Evolutionary conservation across 208 protist species (phyloP).

Genomic region (Sergeia podlipaevii): DNA sequence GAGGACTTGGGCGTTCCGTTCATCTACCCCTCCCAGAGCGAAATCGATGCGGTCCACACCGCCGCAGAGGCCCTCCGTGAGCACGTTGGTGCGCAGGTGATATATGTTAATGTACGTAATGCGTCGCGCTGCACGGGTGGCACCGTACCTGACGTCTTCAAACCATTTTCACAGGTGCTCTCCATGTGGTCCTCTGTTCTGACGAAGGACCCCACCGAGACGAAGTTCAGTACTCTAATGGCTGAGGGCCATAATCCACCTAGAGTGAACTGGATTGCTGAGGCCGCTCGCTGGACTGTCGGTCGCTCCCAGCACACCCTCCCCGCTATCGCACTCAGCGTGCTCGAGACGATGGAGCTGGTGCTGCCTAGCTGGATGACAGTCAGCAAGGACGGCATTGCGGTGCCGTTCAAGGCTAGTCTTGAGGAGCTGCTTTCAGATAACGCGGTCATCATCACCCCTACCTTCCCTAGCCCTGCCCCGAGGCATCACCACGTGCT

Average conservation of each 20-base stretch:
- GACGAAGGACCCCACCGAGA: conserved; percentile 56
- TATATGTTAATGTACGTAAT: conserved; percentile 69
- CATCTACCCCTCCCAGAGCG: conserved; percentile 37
- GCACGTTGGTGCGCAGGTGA: conserved; percentile 56
- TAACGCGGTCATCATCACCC: conserved; percentile 67
- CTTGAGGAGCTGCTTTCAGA: conserved; percentile 61
- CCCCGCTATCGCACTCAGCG: conserved; percentile 62
- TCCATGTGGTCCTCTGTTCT: conserved; percentile 67
- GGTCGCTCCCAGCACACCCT: conserved; percentile 77
- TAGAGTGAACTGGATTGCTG: conserved; percentile 48
- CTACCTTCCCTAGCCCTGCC: conserved; percentile 67
- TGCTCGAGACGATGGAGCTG: conserved; percentile 49
- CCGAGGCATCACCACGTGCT: conserved; percentile 68
- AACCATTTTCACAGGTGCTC: conserved; percentile 50
- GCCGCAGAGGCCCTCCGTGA: conserved; percentile 49
- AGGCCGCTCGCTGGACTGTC: conserved; percentile 50
- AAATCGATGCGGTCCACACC: conserved; percentile 55
- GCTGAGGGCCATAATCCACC: conserved; percentile 26
- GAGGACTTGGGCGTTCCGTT: conserved; percentile 69
- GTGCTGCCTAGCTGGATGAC: conserved; percentile 40
- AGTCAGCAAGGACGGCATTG: conserved; percentile 17
- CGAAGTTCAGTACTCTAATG: conserved; percentile 63
- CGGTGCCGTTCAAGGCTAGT: conserved; percentile 49
- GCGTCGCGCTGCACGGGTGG: conserved; percentile 52
- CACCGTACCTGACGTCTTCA: conserved; percentile 44